Evolutionary conservation across 1,139 yeast genomes (phyloP), one percentile per base, ranked within the genome.

Genomic region (Arxiozyma slooffiae): DNA sequence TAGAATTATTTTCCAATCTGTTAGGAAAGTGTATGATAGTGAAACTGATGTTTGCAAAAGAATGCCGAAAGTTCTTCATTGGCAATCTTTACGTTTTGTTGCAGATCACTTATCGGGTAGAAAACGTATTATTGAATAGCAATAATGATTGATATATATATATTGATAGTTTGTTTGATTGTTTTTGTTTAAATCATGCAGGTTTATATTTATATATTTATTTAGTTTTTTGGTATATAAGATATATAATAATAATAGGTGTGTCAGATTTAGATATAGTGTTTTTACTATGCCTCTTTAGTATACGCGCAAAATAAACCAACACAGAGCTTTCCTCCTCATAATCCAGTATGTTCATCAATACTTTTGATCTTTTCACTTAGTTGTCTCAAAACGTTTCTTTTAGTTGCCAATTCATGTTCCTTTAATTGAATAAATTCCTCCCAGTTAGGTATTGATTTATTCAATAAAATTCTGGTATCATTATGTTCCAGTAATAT

Each of bases 91-190:
- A 52, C 77, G 94, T 64, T 81, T 80, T 47, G 78, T 85, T 61
- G 86, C 94, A 51, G 95, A 88, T 70, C 82, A 81, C 67, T 75
- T 90, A 66, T 94, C 85, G 45, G 95, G 95, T 46, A 79, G 96
- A 71, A 76, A 63, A 60, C 61, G 57, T 49, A 60, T 60, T 44
- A 54, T 42, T 34, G 45, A 42, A 42, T 3, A 38, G 7, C 20
- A 53, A 26, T 53, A 47, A 49, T 30, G 26, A 7, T 17, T n/a
- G 16, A 17, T 4, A 11, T 21, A 18, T 3, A 17, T 30, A 9
- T n/a, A 41, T n/a, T 26, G n/a, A 23, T 26, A 11, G 23, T 14
- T 24, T 41, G 2, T 3, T 40, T 23, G n/a, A n/a, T n/a, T n/a
- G n/a, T 40, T 40, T 9, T 40, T 23, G 18, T 16, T 14, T n/a